These are phyloP conservation scores for Aspergillus felis DNA, from an alignment of 2,329 filamentous ascomycete genomes.

Conservation along the genomic window DNA sequence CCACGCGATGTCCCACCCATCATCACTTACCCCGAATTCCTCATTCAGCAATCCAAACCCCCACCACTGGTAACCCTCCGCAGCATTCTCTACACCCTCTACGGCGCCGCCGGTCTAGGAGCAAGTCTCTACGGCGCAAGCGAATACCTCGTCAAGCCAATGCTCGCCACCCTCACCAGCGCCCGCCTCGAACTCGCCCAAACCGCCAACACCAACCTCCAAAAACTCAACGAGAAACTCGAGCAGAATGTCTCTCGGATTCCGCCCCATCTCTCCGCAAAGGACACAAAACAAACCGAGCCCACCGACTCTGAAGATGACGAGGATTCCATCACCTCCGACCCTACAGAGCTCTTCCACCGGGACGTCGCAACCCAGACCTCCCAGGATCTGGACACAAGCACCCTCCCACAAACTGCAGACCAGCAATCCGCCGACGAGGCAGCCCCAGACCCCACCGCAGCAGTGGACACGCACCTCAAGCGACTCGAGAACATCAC, in stretches of 20 bases:
- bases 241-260: slow-evolving; percentile 49
- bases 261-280: slow-evolving; percentile 36
- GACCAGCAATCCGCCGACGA: slow-evolving; percentile 11
- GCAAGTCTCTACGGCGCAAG: slow-evolving; percentile 56
- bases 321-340: slow-evolving; percentile 49
- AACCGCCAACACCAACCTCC: slow-evolving; percentile 50
- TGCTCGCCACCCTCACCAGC: slow-evolving; percentile 51
- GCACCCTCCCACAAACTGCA: slow-evolving; percentile 20
- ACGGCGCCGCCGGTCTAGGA: slow-evolving; percentile 53
- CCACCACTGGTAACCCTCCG: slow-evolving; percentile 58
- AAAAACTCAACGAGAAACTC: slow-evolving; percentile 55
- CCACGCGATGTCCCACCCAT: slow-evolving; percentile 54
- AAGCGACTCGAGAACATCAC: slow-evolving; percentile 49
- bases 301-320: slow-evolving; percentile 32
- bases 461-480: slow-evolving; percentile 35
- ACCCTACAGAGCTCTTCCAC: slow-evolving; percentile 62
- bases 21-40: slow-evolving; percentile 65
- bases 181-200: slow-evolving; percentile 56
- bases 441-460: slow-evolving; percentile 16
- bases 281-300: slow-evolving; percentile 25
- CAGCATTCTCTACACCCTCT: slow-evolving; percentile 55
- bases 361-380: slow-evolving; percentile 62
- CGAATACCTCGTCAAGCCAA: slow-evolving; percentile 57
- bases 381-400: slow-evolving; percentile 34
- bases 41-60: slow-evolving; percentile 55